Evolutionary conservation across 1,139 yeast species (phyloP).

Genomic region (Debaryomyces psychrophilus): DNA sequence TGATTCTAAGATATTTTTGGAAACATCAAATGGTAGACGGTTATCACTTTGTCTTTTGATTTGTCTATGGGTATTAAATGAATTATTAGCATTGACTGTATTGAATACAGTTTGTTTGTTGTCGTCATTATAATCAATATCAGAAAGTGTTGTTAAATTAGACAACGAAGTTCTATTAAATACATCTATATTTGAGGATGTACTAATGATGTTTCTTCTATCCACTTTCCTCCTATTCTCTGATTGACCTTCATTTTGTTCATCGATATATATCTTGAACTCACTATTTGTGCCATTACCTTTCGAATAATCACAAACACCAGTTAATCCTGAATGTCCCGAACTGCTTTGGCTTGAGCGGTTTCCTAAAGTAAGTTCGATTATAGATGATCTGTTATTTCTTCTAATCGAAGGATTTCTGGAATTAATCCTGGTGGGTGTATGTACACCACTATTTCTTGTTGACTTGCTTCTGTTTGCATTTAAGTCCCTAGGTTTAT

Average conservation of each 20-base stretch:
- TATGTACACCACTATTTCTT: neutral
- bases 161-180: conserved; percentile 20
- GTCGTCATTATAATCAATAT: conserved; percentile 12
- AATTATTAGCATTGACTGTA: neutral
- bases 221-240: conserved; percentile 10
- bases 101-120: neutral
- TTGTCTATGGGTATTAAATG: neutral
- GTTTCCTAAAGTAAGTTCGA: conserved; percentile 14
- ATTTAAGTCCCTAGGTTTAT: conserved; percentile 1
- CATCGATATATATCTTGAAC: conserved; percentile 18
- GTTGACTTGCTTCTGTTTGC: neutral
- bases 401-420: conserved; percentile 5
- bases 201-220: conserved; percentile 20
- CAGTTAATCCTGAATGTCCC: neutral
- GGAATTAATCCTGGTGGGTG: neutral
- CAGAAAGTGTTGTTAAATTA: conserved; percentile 19
- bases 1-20: conserved; percentile 5
- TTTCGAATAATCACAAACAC: neutral
- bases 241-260: conserved; percentile 1
- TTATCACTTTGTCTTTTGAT: conserved; percentile 5
- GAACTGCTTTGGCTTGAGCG: neutral
- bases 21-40: conserved; percentile 2
- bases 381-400: conserved; percentile 11
- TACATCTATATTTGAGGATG: conserved; percentile 23
- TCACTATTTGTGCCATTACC: conserved; percentile 5